Conservation (phyloP, 352 stramenopile genomes). For the Globisporangium iwayamae region DNA sequence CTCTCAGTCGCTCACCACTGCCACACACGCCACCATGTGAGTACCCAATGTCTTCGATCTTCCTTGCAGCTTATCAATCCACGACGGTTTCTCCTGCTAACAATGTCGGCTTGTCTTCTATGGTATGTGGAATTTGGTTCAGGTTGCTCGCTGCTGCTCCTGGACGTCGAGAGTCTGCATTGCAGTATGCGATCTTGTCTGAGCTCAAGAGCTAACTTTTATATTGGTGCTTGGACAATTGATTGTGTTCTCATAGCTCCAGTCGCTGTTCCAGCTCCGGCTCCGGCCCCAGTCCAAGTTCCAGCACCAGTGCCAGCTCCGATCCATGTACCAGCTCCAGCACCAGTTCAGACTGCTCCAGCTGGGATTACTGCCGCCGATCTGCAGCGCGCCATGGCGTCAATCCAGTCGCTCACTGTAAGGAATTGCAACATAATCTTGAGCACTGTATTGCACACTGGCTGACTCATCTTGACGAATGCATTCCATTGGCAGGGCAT, state of each 20-base stretch:
- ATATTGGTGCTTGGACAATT: neutral
- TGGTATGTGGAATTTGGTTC: neutral
- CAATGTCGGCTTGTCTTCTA: neutral
- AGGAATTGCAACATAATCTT: neutral
- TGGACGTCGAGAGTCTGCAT: neutral
- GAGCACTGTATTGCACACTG: neutral
- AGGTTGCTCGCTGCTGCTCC: neutral
- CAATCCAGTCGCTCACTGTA: slow-evolving; percentile 64
- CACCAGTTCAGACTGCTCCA: slow-evolving; percentile 6
- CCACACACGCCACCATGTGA: slow-evolving; percentile 10
- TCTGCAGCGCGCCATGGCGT: slow-evolving; percentile 84
- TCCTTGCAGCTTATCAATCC: neutral
- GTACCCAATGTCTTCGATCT: neutral
- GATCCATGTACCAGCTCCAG: neutral
- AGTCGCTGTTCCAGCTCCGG: slow-evolving; percentile 13
- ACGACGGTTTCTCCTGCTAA: neutral
- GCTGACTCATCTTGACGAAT: neutral
- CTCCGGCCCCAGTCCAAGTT: slow-evolving; percentile 13
- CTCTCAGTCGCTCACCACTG: slow-evolving; percentile 2
- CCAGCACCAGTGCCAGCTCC: slow-evolving; percentile 1
- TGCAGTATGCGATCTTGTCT: neutral
- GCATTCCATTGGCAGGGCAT: neutral
- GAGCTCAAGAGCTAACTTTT: neutral
- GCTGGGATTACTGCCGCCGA: slow-evolving; percentile 69
- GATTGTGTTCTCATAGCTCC: slow-evolving; percentile 3